phyloP scores from a whole-genome alignment of 2,329 filamentous ascomycete genomes.

The Fusarium citri region DNA sequence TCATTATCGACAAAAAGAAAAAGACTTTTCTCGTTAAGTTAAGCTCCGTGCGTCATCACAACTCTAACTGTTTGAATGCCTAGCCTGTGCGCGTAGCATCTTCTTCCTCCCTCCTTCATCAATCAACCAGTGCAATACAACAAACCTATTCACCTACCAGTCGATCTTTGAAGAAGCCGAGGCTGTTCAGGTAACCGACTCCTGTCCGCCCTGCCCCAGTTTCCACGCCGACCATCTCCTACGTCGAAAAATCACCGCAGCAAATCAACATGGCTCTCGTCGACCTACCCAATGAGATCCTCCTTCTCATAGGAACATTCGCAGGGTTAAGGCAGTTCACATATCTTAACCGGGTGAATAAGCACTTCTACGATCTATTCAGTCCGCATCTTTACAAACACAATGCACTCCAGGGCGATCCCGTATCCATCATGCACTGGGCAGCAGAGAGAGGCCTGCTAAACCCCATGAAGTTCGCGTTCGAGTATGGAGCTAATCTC shows the following conservation, averaged over 20 bases:
- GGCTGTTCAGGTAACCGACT: no score
- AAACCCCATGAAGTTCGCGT: not conserved
- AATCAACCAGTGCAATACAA: no score
- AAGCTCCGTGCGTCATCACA: no score
- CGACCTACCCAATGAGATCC: conserved; percentile 1
- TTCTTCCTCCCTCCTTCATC: no score
- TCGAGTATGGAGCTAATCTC: conserved; percentile 13
- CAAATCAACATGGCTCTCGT: not conserved
- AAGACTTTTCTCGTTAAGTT: no score
- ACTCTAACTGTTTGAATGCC: no score
- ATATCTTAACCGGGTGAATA: not conserved
- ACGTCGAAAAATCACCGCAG: not conserved
- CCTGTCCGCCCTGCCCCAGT: no score
- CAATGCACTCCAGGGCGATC: conserved; percentile 4
- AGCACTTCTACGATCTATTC: not conserved
- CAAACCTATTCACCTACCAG: no score
- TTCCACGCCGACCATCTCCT: not conserved
- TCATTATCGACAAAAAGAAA: no score
- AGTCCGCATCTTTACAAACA: conserved; percentile 3
- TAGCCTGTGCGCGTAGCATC: no score
- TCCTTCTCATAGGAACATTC: not conserved
- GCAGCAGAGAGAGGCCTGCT: not conserved
- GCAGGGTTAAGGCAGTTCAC: not conserved
- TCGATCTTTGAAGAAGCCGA: no score
- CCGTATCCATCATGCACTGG: not conserved